Evolutionary conservation across 768 basidiomycete genomes (phyloP).

Genomic region (Suillus clintonianus): DNA sequence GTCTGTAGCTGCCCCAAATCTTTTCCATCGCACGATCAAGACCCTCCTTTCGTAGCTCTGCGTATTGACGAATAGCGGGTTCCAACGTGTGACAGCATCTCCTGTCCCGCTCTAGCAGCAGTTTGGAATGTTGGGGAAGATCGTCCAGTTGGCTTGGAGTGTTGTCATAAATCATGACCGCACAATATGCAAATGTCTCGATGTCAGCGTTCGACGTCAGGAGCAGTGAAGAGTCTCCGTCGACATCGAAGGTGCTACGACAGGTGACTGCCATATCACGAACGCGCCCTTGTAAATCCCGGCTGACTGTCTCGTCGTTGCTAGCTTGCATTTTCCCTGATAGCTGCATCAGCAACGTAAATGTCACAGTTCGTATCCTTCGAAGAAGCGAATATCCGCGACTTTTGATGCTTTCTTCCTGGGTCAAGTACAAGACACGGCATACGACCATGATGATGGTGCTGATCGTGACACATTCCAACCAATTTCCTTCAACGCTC

Average conservation of each 20-base stretch:
- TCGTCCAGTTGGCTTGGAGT: conserved; percentile 6
- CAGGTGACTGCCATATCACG: too few species aligned
- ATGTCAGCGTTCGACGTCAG: conserved; percentile 26
- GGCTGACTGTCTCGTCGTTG: conserved; percentile 8
- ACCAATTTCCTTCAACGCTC: conserved; percentile 45
- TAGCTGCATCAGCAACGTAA: conserved; percentile 39
- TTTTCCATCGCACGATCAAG: conserved; percentile 18
- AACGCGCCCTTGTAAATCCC: conserved; percentile 25
- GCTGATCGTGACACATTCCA: conserved; percentile 32
- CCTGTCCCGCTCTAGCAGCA: conserved; percentile 33
- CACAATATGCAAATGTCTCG: conserved; percentile 21
- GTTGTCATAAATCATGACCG: conserved; percentile 27
- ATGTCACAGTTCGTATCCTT: conserved; percentile 29
- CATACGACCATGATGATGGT: conserved; percentile 35
- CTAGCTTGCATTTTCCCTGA: conserved; percentile 18
- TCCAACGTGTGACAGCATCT: conserved; percentile 30
- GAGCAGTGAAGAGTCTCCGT: conserved; percentile 10
- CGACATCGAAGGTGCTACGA: conserved; percentile 34
- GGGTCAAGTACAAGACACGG: conserved; percentile 37
- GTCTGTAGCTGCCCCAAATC: conserved; percentile 28
- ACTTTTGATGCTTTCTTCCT: conserved; percentile 11
- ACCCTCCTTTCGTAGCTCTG: conserved; percentile 9
- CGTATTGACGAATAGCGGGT: conserved; percentile 3
- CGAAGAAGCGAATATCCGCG: conserved; percentile 30
- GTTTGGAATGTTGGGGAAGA: conserved; percentile 9